Percentiles rank a stretch among this genome's conserved stretches.
These are phyloP conservation scores for Beauveria caledonica DNA, from an alignment of 2,329 filamentous ascomycete species.

Conservation along the genomic window DNA sequence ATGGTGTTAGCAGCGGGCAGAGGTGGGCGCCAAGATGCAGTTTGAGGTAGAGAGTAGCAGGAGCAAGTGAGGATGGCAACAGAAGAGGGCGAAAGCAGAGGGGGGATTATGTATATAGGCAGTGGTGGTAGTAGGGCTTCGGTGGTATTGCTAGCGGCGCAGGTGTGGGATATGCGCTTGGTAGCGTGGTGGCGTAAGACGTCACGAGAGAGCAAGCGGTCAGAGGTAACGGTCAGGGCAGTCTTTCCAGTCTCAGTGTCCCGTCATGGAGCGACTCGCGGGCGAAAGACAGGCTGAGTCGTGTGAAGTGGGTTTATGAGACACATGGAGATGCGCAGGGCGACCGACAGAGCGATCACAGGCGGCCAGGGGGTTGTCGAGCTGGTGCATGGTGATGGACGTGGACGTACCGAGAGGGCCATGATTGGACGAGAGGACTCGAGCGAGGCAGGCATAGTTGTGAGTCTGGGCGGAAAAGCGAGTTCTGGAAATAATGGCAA, in stretches of 20 bases:
- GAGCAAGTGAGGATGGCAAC: not conserved
- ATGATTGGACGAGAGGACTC: constrained; percentile 55
- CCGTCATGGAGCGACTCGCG: not conserved
- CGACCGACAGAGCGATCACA: not conserved
- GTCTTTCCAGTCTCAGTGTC: not conserved
- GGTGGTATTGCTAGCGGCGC: not conserved
- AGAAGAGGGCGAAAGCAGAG: not conserved
- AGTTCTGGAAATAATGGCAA: not conserved
- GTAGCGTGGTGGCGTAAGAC: not conserved
- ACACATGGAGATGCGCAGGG: not conserved
- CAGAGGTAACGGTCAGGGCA: not conserved
- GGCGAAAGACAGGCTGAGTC: not conserved
- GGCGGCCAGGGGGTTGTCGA: not conserved
- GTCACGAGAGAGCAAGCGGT: no score
- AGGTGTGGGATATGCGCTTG: not conserved
- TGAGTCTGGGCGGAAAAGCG: not conserved
- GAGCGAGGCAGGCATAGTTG: constrained; percentile 47
- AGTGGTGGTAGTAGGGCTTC: not conserved
- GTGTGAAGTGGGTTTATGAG: constrained; percentile 7
- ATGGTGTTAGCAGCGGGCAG: constrained; percentile 11
- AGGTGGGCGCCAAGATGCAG: not conserved
- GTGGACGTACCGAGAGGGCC: constrained; percentile 49
- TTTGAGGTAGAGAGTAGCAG: not conserved
- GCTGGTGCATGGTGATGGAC: constrained; percentile 3
- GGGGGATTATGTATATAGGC: not conserved